Evolutionary conservation across 345 rosid species (phyloP).

Genomic region (Camelina neglecta): DNA sequence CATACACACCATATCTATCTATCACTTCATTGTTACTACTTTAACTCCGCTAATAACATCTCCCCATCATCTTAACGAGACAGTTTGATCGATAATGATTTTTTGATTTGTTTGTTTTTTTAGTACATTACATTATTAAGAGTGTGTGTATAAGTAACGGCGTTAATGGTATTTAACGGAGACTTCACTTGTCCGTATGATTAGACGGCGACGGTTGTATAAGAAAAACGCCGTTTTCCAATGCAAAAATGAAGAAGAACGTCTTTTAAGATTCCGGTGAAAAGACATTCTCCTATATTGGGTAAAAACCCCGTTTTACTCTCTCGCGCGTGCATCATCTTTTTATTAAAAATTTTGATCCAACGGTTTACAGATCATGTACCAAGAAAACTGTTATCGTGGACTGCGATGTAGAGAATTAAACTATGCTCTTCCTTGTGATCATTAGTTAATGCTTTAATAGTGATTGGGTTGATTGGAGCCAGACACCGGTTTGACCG

Average conservation of each 20-base stretch:
- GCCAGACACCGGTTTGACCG: constrained; percentile 23
- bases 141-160: constrained; percentile 33
- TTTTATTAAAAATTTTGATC: background rate
- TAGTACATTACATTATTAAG: background rate
- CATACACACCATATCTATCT: background rate
- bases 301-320: constrained; percentile 18
- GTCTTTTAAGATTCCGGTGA: constrained; percentile 27
- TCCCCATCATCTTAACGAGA: constrained; percentile 34
- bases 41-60: constrained; percentile 31
- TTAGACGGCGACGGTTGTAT: constrained; percentile 43
- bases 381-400: background rate
- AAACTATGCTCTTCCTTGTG: constrained; percentile 33
- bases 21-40: background rate
- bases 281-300: constrained; percentile 33
- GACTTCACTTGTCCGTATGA: constrained; percentile 1
- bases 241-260: constrained; percentile 12
- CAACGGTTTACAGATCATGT: constrained; percentile 9
- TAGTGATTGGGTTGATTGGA: constrained; percentile 11
- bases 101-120: constrained; percentile 7
- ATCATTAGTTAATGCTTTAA: constrained; percentile 37
- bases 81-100: constrained; percentile 33
- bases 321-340: constrained; percentile 26
- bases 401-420: constrained; percentile 32
- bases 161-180: constrained; percentile 44
- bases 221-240: constrained; percentile 44